Evolutionary conservation across 2,329 filamentous ascomycete species (phyloP).

Genomic region (Microdochium nivale): DNA sequence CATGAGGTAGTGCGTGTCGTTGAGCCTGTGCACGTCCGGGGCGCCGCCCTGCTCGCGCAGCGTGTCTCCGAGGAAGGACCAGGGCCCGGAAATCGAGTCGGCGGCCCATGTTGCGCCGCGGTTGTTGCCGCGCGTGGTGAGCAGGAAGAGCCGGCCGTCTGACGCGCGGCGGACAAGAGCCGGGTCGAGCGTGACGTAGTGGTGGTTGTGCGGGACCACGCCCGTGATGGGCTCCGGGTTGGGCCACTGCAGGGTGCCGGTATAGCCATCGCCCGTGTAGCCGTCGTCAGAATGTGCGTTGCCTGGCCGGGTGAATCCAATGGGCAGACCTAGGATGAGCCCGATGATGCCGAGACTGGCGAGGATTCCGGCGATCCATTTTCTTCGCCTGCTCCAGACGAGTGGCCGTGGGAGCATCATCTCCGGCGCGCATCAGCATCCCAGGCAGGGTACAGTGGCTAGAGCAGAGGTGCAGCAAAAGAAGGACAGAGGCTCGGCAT

Average conservation of each 20-base stretch:
- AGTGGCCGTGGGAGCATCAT: background rate
- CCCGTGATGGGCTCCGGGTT: background rate
- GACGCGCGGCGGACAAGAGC: constrained; percentile 10
- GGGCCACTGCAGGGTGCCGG: background rate
- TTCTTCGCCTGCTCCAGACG: background rate
- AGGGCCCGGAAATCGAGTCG: constrained; percentile 12
- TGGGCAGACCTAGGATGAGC: background rate
- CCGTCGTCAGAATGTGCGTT: background rate
- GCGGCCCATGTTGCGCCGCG: constrained; percentile 20
- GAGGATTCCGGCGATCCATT: background rate
- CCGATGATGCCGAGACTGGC: background rate
- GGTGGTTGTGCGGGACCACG: background rate
- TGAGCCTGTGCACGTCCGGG: constrained; percentile 44
- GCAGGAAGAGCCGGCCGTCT: constrained; percentile 13
- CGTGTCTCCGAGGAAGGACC: constrained; percentile 22
- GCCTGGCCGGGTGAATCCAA: background rate
- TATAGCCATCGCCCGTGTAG: background rate
- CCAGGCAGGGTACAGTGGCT: too few species aligned
- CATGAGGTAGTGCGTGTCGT: constrained; percentile 12
- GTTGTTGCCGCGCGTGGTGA: constrained; percentile 21
- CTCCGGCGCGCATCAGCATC: too few species aligned
- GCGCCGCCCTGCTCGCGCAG: constrained; percentile 29
- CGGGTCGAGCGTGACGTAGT: constrained; percentile 9
- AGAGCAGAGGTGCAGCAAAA: too few species aligned
- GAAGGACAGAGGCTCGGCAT: too few species aligned